Conservation (phyloP, 768 basidiomycete species). For the Suillus lakei region DNA sequence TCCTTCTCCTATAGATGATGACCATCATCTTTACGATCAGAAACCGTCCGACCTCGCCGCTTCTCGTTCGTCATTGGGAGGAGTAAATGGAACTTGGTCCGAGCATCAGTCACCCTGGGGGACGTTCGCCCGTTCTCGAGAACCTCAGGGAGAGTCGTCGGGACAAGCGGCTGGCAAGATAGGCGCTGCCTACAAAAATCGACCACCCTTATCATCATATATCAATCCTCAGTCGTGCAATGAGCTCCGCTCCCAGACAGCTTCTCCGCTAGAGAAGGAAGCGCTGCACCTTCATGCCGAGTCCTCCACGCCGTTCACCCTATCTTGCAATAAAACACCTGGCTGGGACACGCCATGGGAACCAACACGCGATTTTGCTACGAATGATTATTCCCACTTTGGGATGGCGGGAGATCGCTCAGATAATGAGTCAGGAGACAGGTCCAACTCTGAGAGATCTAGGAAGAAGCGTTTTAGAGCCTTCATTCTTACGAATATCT, state of each 20-base stretch:
- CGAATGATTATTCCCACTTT: constrained; percentile 21
- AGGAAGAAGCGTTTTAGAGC: constrained; percentile 56
- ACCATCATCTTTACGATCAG: constrained; percentile 39
- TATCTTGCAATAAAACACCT: constrained; percentile 60
- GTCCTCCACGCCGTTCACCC: constrained; percentile 45
- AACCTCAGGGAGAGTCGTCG: constrained; percentile 30
- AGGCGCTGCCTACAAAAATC: constrained; percentile 41
- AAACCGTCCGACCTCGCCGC: constrained; percentile 60
- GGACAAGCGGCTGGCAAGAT: constrained; percentile 36
- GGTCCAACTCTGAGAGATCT: constrained; percentile 32
- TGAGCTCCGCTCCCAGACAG: background rate
- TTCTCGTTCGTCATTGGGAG: constrained; percentile 46
- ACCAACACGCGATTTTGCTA: constrained; percentile 17
- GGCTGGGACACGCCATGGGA: constrained; percentile 73
- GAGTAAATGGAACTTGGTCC: constrained; percentile 37
- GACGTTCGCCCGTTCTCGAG: constrained; percentile 69
- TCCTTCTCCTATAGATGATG: constrained; percentile 65
- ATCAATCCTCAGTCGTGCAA: constrained; percentile 24
- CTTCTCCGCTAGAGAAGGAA: background rate
- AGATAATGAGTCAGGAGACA: constrained; percentile 35
- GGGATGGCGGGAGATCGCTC: constrained; percentile 17
- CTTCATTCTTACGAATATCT: constrained; percentile 75
- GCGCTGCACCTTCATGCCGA: background rate
- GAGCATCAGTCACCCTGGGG: constrained; percentile 66
- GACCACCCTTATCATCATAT: constrained; percentile 56